Base-by-base conservation (phyloP, 2,329 filamentous ascomycete species). In the Pezicula radicicola region DNA sequence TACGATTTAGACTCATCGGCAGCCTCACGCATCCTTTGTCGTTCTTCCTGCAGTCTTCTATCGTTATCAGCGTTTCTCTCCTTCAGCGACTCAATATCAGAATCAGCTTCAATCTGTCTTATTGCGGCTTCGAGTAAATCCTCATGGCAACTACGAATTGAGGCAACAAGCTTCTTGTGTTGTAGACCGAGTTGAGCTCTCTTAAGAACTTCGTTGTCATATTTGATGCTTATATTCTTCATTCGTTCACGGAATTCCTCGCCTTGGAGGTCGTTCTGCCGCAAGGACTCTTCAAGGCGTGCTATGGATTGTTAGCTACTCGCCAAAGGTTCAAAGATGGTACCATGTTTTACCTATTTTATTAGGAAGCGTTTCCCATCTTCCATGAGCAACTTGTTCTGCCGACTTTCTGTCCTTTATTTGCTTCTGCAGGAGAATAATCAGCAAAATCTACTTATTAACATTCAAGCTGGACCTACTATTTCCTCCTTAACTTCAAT, bases 101-200 rank as follows among this genome's bases (percentile, higher is more conserved):
- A 97, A n/a, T 76, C 69, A 1, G 91, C 92, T 73, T 99, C 94
- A 28, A 95, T 80, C 1, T 81, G 72, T 55, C 84, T 77, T 42
- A 97, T 77, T 59, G 89, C 80, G 2, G 81, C 83, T 61, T 92
- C 84, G 15, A 92, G 69, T 10, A 90, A 71, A 13, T 80, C 78
- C 43, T 85, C 77, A 48, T 88, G 83, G 6, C 83, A 76, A 46
- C 75, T 69, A 13, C 82, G 80, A 42, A 96, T 78, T 18, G 70
- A 65, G n/a, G 79, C 76, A 7, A 95, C 78, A 4, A 81, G 74
- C 57, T 80, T 77, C 67, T 85, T 73, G 59, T 79, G 78, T 39
- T 68, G 63, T 33, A 86, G 65, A 27, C 76, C 72, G 6, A 77
- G 70, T 53, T 78, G 73, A 9, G 79, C 80, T 64, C 84, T 85